These are phyloP conservation scores for Pseudovirgaria hyperparasitica DNA, from an alignment of 2,329 filamentous ascomycete genomes.

Conservation along the genomic window DNA sequence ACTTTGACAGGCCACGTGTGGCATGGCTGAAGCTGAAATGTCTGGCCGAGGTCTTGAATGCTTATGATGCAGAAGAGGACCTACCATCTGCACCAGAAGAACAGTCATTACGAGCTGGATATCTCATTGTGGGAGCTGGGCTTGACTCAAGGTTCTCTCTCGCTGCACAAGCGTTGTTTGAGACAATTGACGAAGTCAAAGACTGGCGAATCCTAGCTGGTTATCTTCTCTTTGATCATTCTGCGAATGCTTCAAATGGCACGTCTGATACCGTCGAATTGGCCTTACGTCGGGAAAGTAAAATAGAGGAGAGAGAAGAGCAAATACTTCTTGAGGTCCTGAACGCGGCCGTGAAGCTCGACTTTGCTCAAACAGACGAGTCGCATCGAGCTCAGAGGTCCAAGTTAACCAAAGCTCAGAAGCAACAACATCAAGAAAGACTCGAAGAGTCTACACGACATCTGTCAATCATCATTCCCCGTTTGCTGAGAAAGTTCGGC, in stretches of 20 bases:
- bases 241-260: constrained; percentile 38
- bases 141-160: constrained; percentile 74
- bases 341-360: constrained; percentile 66
- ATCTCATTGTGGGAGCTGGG: constrained; percentile 47
- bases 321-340: constrained; percentile 77
- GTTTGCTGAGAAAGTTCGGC: constrained; percentile 83
- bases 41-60: constrained; percentile 67
- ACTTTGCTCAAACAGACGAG: constrained; percentile 54
- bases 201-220: constrained; percentile 83
- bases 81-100: constrained; percentile 36
- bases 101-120: constrained; percentile 26
- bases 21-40: constrained; percentile 91
- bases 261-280: constrained; percentile 47
- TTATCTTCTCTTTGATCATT: constrained; percentile 88
- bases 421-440: constrained; percentile 53
- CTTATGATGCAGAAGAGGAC: constrained; percentile 61
- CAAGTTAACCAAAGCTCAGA: constrained; percentile 41
- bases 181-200: constrained; percentile 65
- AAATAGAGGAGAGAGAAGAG: constrained; percentile 66
- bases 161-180: constrained; percentile 74
- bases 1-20: constrained; percentile 61
- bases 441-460: constrained; percentile 69
- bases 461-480: constrained; percentile 68
- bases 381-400: constrained; percentile 41
- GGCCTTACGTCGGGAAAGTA: constrained; percentile 58